Conservation (phyloP, 495 filamentous ascomycete species). For the Apodospora peruviana region DNA sequence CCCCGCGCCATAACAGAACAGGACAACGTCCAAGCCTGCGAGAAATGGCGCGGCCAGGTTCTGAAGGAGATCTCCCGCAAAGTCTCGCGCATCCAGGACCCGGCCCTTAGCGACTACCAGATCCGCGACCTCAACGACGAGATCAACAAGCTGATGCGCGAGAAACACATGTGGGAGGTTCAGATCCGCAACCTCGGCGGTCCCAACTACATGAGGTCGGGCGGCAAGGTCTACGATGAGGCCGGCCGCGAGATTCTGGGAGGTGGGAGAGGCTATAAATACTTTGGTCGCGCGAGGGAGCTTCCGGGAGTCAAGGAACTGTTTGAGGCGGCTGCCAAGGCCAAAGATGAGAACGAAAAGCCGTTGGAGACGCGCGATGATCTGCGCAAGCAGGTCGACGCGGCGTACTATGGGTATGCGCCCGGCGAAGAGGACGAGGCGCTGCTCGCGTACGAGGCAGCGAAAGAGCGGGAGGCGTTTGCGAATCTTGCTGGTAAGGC, state of each 20-base stretch:
- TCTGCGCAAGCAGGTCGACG: conserved; percentile 80
- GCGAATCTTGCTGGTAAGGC: conserved; percentile 47
- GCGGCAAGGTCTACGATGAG: conserved; percentile 82
- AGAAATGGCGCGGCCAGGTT: conserved; percentile 97
- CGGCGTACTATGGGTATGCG: conserved; percentile 92
- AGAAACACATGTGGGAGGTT: conserved; percentile 98
- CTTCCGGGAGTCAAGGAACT: conserved; percentile 94
- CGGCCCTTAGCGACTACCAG: conserved; percentile 84
- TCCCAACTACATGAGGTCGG: conserved; percentile 96
- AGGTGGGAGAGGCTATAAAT: conserved; percentile 79
- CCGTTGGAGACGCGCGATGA: conserved; percentile 58
- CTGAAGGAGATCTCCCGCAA: conserved; percentile 97
- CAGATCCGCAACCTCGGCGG: conserved; percentile 92
- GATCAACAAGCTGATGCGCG: conserved; percentile 97
- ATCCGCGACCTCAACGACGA: conserved; percentile 98
- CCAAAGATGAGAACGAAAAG: conserved; percentile 46
- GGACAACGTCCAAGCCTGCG: conserved; percentile 76
- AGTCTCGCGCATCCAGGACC: conserved; percentile 89
- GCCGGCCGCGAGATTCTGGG: conserved; percentile 87
- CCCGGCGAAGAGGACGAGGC: conserved; percentile 89
- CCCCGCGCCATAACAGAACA: conserved; percentile 85
- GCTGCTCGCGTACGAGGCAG: conserved; percentile 72
- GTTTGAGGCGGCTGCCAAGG: conserved; percentile 72
- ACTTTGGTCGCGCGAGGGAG: conserved; percentile 83
- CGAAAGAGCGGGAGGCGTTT: conserved; percentile 76